phyloP scores from a whole-genome alignment of 352 stramenopile species.

The Globisporangium echinulatum region DNA sequence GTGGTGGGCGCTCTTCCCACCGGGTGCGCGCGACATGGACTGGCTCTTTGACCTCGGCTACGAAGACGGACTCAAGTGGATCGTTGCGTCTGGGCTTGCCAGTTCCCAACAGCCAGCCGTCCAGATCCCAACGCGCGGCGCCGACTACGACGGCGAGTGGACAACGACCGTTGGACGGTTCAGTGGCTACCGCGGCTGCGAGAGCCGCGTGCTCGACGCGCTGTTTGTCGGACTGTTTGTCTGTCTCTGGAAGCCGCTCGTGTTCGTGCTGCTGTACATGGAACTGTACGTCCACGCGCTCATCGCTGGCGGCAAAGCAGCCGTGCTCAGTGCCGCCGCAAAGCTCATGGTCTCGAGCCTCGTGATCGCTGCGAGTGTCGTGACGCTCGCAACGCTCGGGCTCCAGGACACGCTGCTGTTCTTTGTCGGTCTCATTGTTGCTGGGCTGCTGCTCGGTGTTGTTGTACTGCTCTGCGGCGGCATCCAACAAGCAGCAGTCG shows the following conservation, averaged over 20 bases:
- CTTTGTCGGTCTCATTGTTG: conserved; percentile 33
- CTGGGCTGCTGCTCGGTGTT: conserved; percentile 47
- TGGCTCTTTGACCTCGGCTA: conserved; percentile 87
- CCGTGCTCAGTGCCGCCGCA: conserved; percentile 52
- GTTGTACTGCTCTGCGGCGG: conserved; percentile 59
- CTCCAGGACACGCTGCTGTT: conserved; percentile 60
- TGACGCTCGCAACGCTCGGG: conserved; percentile 40
- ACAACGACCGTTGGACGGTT: conserved; percentile 71
- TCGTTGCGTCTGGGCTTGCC: conserved; percentile 34
- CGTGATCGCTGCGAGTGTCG: conserved; percentile 39
- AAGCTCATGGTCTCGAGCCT: conserved; percentile 66
- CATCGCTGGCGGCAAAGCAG: conserved; percentile 62
- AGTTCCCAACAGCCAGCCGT: conserved; percentile 21
- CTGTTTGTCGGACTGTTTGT: conserved; percentile 72
- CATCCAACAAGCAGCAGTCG: conserved; percentile 41
- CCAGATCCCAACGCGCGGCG: conserved; percentile 49
- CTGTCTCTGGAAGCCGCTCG: conserved; percentile 74
- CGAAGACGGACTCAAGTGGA: conserved; percentile 68
- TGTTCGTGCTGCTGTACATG: conserved; percentile 72
- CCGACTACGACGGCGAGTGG: conserved; percentile 48
- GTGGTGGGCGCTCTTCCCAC: conserved; percentile 80
- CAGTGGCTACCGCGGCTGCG: conserved; percentile 59
- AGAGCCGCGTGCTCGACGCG: conserved; percentile 63
- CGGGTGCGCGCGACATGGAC: conserved; percentile 54
- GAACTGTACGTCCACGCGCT: conserved; percentile 73